phyloP scores from a whole-genome alignment of 176 grass and related monocot genomes.

The Oryza meridionalis region DNA sequence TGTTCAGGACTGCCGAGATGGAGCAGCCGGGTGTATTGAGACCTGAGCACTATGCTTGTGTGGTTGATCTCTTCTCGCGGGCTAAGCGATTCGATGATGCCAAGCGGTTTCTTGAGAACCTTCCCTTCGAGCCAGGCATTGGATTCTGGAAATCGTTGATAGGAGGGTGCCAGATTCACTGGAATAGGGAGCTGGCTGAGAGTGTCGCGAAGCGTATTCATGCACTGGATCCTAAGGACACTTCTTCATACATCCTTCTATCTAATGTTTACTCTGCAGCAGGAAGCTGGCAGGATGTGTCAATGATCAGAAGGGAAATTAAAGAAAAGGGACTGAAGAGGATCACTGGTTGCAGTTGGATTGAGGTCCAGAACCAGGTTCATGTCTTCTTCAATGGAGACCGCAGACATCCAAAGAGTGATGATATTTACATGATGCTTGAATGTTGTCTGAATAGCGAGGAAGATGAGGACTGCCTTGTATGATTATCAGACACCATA shows the following conservation, averaged over 20 bases:
- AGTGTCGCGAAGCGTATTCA: constrained; percentile 48
- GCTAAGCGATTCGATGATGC: constrained; percentile 60
- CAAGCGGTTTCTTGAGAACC: constrained; percentile 68
- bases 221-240: constrained; percentile 62
- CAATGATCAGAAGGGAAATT: constrained; percentile 75
- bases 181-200: constrained; percentile 56
- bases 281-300: constrained; percentile 68
- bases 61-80: constrained; percentile 74
- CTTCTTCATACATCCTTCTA: constrained; percentile 77
- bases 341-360: constrained; percentile 92
- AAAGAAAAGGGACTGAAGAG: constrained; percentile 83
- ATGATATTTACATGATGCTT: constrained; percentile 76
- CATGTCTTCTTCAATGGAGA: constrained; percentile 87
- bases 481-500: not conserved
- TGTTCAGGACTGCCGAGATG: constrained; percentile 55
- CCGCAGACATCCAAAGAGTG: constrained; percentile 55
- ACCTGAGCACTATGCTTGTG: constrained; percentile 79
- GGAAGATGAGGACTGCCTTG: constrained; percentile 18
- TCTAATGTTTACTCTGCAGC: constrained; percentile 78
- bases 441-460: constrained; percentile 39
- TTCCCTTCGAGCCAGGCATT: constrained; percentile 73
- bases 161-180: constrained; percentile 70
- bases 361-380: constrained; percentile 69
- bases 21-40: constrained; percentile 55
- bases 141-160: constrained; percentile 87